Evolutionary conservation across 257 asterid species (phyloP).

Genomic region (Dorcoceras hygrometricum): DNA sequence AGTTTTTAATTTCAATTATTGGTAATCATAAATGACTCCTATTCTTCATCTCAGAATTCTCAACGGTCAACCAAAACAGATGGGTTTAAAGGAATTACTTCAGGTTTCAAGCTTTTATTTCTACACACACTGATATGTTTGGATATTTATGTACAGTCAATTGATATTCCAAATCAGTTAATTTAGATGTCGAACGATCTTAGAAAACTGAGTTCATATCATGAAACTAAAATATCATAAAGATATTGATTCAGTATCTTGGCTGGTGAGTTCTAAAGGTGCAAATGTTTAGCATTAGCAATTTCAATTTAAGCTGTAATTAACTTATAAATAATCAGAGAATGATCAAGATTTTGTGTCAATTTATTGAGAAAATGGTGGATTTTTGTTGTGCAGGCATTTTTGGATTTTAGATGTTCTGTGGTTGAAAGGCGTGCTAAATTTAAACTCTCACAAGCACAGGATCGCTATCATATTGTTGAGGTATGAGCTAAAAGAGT

Average conservation of each 20-base stretch:
- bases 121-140: neutral
- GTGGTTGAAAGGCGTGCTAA: constrained; percentile 91
- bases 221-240: neutral
- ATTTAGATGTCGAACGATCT: neutral
- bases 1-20: too few species aligned
- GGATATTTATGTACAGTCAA: constrained; percentile 13
- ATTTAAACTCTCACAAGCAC: constrained; percentile 78
- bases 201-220: constrained; percentile 6
- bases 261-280: neutral
- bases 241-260: neutral
- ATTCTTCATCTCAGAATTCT: constrained; percentile 62
- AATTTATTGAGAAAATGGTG: neutral
- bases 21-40: neutral
- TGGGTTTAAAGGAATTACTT: constrained; percentile 96
- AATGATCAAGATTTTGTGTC: neutral
- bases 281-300: neutral
- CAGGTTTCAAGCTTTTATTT: constrained; percentile 54
- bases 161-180: constrained; percentile 16
- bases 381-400: constrained; percentile 52
- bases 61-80: constrained; percentile 85
- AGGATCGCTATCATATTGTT: constrained; percentile 84
- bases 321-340: neutral
- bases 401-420: constrained; percentile 87
- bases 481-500: constrained; percentile 53
- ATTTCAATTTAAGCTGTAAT: neutral